Percentiles rank a stretch among this genome's conserved stretches.
Evolutionary conservation across 2,329 filamentous ascomycete genomes (phyloP).

Genomic region (Xenosphaeropsis pyriputrescens): DNA sequence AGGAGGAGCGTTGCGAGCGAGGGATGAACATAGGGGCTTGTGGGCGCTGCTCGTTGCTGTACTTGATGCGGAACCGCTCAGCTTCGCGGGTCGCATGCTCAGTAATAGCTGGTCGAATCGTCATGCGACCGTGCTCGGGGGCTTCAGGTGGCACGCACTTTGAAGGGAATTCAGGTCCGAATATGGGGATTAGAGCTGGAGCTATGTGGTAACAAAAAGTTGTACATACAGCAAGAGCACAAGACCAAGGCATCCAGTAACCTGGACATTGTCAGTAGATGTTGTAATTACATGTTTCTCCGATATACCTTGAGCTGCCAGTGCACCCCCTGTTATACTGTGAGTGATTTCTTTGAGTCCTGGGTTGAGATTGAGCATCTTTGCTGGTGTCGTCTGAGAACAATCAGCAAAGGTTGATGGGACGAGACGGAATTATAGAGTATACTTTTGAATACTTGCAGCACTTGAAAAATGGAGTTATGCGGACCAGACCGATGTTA

Average conservation of each 20-base stretch:
- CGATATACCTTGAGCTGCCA: conserved; percentile 73
- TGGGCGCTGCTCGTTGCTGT: conserved; percentile 7
- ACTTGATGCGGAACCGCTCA: conserved; percentile 22
- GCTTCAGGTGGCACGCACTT: conserved; percentile 53
- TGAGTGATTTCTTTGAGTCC: conserved; percentile 82
- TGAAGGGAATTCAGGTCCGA: conserved; percentile 67
- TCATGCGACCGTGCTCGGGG: conserved; percentile 50
- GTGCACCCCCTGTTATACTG: conserved; percentile 85
- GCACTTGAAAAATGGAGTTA: conserved; percentile 90
- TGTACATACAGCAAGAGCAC: conserved; percentile 72
- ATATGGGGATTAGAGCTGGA: conserved; percentile 76
- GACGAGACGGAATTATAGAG: conserved; percentile 1
- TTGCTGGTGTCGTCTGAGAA: conserved; percentile 69
- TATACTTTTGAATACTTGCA: conserved; percentile 74
- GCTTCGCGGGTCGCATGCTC: conserved; percentile 34
- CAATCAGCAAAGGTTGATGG: conserved; percentile 3
- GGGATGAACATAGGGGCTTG: conserved; percentile 3
- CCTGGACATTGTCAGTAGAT: conserved; percentile 34
- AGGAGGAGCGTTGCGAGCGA: background rate
- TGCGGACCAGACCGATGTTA: conserved; percentile 82
- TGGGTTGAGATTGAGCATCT: conserved; percentile 63
- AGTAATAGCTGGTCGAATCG: conserved; percentile 44
- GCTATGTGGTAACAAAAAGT: conserved; percentile 84
- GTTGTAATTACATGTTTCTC: conserved; percentile 3
- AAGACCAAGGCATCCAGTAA: conserved; percentile 91